A percentile compares a stretch with the other conserved stretches of the same genome.
These are phyloP conservation scores for Dothideomycetes sp. DNA, from an alignment of 2,329 filamentous ascomycete species.

Conservation along the genomic window DNA sequence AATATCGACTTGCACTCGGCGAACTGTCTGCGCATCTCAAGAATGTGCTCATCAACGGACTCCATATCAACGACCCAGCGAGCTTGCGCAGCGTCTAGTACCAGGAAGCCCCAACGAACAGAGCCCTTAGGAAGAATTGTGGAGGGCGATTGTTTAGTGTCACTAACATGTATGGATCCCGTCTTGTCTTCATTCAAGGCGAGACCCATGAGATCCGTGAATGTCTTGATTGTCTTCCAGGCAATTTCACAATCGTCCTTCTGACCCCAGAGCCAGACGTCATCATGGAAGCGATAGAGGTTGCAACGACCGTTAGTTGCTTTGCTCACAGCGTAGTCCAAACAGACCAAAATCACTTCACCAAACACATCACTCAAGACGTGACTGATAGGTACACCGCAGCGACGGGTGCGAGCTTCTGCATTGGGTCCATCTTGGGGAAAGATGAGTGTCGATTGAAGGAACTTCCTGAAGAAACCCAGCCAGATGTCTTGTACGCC, in stretches of 20 bases:
- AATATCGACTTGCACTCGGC: slow-evolving; percentile 47
- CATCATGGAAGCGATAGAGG: slow-evolving; percentile 56
- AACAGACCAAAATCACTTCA: slow-evolving; percentile 53
- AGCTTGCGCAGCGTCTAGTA: slow-evolving; percentile 43
- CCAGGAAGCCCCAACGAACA: slow-evolving; percentile 52
- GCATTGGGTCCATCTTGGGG: slow-evolving; percentile 42
- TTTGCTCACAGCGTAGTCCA: slow-evolving; percentile 57
- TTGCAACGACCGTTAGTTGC: slow-evolving; percentile 40
- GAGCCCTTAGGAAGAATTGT: slow-evolving; percentile 41
- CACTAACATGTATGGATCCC: slow-evolving; percentile 38
- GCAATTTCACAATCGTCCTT: slow-evolving; percentile 45
- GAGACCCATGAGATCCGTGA: slow-evolving; percentile 47
- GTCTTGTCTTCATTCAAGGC: slow-evolving; percentile 51
- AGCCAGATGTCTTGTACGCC: slow-evolving; percentile 50
- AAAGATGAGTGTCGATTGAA: slow-evolving; percentile 52
- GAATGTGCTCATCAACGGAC: slow-evolving; percentile 51
- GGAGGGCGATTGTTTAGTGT: slow-evolving; percentile 16
- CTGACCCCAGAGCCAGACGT: slow-evolving; percentile 59
- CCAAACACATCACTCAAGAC: slow-evolving; percentile 51
- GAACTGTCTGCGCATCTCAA: slow-evolving; percentile 51
- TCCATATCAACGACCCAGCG: slow-evolving; percentile 51
- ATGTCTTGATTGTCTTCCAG: slow-evolving; percentile 51
- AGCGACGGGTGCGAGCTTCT: slow-evolving; percentile 37
- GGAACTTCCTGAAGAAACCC: slow-evolving; percentile 49
- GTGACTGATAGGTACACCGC: slow-evolving; percentile 53